Evolutionary conservation across 2,329 filamentous ascomycete species (phyloP).

Genomic region (Colletotrichum spaethianum): DNA sequence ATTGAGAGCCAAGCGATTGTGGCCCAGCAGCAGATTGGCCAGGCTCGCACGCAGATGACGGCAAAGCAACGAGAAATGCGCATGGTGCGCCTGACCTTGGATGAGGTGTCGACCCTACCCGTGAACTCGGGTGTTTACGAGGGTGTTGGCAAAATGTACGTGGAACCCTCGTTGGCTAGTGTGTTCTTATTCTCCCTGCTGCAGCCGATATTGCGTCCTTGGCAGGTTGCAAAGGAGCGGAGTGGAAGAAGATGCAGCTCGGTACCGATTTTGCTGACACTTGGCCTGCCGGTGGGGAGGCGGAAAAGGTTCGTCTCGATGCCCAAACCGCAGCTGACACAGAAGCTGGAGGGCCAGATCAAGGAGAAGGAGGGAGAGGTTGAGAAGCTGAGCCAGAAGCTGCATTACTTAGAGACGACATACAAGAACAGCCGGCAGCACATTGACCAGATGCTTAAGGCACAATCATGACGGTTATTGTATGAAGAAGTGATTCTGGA

Average conservation of each 20-base stretch:
- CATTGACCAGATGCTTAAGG: slow-evolving; percentile 84
- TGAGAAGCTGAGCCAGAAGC: slow-evolving; percentile 85
- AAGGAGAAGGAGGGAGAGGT: slow-evolving; percentile 84
- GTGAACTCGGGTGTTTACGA: slow-evolving; percentile 88
- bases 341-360: slow-evolving; percentile 82
- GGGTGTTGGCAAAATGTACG: slow-evolving; percentile 96
- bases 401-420: slow-evolving; percentile 94
- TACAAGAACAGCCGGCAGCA: slow-evolving; percentile 94
- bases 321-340: slow-evolving; percentile 79
- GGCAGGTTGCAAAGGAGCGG: not conserved
- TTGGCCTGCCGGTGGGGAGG: not conserved
- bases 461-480: slow-evolving; percentile 34
- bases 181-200: slow-evolving; percentile 6
- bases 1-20: slow-evolving; percentile 91
- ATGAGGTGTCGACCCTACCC: slow-evolving; percentile 84
- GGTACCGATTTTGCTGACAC: slow-evolving; percentile 26
- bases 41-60: slow-evolving; percentile 87
- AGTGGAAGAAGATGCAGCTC: not conserved
- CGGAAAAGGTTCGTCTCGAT: slow-evolving; percentile 86
- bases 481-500: not conserved
- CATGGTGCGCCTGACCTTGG: slow-evolving; percentile 87
- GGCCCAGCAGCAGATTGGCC: slow-evolving; percentile 91
- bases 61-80: slow-evolving; percentile 91
- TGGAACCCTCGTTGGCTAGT: slow-evolving; percentile 37
- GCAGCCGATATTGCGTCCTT: not conserved